phyloP scores from a whole-genome alignment of 176 grass and related monocot species.

The Ensete ventricosum region DNA sequence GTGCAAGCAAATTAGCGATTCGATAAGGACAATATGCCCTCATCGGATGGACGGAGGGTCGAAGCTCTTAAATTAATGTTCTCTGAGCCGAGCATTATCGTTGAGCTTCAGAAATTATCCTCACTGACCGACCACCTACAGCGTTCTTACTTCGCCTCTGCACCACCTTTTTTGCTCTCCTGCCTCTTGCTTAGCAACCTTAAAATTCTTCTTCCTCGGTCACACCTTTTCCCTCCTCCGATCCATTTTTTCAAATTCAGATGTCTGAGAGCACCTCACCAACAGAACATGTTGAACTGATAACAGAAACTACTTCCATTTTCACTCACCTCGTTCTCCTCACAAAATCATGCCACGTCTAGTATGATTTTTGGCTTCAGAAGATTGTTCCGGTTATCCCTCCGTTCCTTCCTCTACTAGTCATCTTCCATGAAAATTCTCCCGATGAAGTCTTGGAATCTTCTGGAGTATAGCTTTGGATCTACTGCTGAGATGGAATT shows the following conservation, averaged over 20 bases:
- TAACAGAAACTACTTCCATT: neutral
- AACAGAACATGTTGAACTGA: neutral
- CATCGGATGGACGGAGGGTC: neutral
- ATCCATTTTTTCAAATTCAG: too few species aligned
- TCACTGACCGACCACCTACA: neutral
- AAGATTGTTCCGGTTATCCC: neutral
- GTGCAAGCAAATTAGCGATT: neutral
- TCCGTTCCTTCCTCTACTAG: neutral
- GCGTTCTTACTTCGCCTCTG: neutral
- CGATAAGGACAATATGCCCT: neutral
- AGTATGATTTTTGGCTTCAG: neutral
- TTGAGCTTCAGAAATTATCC: neutral
- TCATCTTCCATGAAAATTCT: constrained; percentile 77
- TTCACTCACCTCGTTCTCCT: neutral
- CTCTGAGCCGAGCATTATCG: neutral
- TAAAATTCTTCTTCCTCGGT: too few species aligned
- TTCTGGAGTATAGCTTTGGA: constrained; percentile 81
- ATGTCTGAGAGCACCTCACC: neutral
- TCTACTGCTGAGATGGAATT: constrained; percentile 90
- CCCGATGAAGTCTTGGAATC: constrained; percentile 88
- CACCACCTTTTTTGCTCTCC: too few species aligned
- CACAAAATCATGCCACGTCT: neutral
- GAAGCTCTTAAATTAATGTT: neutral
- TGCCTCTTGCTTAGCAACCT: too few species aligned
- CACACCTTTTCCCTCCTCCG: too few species aligned